phyloP scores from a whole-genome alignment of 106 monocot genomes.

The Phalaenopsis equestris region DNA sequence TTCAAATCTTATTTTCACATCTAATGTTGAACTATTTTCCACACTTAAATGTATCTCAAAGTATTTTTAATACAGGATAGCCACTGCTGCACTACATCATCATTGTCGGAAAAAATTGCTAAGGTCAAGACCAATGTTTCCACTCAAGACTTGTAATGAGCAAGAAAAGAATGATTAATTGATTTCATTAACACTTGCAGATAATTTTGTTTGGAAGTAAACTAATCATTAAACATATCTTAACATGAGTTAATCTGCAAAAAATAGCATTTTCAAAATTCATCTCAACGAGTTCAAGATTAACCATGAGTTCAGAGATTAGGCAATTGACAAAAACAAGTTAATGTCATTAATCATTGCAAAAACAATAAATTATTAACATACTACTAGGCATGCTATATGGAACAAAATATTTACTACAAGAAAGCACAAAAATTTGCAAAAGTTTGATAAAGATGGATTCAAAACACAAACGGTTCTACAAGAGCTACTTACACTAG shows the following conservation, averaged over 20 bases:
- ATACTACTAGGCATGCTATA: background rate
- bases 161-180: background rate
- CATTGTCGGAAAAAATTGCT: background rate
- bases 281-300: background rate
- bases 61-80: background rate
- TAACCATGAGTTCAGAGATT: background rate
- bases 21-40: background rate
- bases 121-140: background rate
- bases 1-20: background rate
- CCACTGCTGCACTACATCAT: background rate
- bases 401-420: background rate
- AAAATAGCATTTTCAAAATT: background rate
- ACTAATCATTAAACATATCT: background rate
- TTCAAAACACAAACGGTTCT: background rate
- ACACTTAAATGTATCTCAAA: background rate
- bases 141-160: background rate
- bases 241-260: background rate
- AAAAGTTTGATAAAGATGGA: background rate
- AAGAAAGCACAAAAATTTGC: background rate
- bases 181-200: background rate
- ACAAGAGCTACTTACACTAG: conserved; percentile 38
- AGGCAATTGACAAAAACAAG: background rate
- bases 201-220: background rate
- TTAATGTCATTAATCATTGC: background rate
- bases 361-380: background rate